These are phyloP conservation scores for Populus euphratica DNA, from an alignment of 345 rosid genomes.

Conservation along the genomic window DNA sequence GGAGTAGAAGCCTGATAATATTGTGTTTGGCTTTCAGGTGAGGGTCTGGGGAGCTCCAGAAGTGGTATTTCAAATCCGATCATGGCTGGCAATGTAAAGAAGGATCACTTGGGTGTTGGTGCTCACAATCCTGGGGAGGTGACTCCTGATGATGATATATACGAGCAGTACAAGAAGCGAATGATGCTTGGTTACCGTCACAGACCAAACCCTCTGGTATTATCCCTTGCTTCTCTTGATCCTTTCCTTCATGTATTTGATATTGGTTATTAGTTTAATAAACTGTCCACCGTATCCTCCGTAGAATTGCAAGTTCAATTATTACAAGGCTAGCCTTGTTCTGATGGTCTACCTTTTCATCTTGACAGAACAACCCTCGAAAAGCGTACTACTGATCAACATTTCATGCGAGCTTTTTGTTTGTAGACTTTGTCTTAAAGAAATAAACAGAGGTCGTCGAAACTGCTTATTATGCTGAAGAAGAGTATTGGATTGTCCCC, in stretches of 20 bases:
- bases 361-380: constrained; percentile 63
- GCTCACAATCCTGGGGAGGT: constrained; percentile 93
- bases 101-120: constrained; percentile 89
- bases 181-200: constrained; percentile 98
- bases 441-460: neutral
- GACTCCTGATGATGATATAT: constrained; percentile 84
- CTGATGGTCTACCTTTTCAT: neutral
- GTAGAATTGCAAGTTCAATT: neutral
- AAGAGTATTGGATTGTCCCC: neutral
- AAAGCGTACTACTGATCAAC: constrained; percentile 56
- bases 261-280: neutral
- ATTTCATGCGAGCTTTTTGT: neutral
- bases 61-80: constrained; percentile 93
- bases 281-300: neutral
- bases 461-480: neutral
- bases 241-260: neutral
- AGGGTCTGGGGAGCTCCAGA: constrained; percentile 92
- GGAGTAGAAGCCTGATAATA: neutral
- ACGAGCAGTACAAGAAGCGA: constrained; percentile 98
- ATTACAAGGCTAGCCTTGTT: neutral
- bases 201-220: constrained; percentile 96
- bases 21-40: constrained; percentile 51
- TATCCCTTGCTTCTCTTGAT: neutral
- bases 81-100: constrained; percentile 81
- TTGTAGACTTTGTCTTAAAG: neutral